Conservation (phyloP, 176 grass and related monocot genomes). For the Typha latifolia region DNA sequence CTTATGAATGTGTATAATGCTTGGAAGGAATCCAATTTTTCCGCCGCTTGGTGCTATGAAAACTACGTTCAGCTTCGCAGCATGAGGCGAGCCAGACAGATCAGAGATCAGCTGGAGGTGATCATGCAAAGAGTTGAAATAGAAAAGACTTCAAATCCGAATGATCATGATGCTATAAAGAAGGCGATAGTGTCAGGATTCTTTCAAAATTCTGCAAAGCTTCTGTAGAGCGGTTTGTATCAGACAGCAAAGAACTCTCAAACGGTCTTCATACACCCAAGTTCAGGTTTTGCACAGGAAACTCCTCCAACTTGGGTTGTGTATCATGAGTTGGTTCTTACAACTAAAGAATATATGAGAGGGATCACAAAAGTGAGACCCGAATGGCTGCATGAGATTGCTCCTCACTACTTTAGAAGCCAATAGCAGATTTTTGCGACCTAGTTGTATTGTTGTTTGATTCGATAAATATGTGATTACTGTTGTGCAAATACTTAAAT, state of each 20-base stretch:
- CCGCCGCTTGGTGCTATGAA: conserved; percentile 34
- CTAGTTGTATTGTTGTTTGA: too few relatives aligned
- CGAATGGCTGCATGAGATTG: too few relatives aligned
- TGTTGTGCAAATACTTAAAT: too few relatives aligned
- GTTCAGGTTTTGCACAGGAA: conserved; percentile 31
- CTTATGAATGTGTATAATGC: conserved; percentile 55
- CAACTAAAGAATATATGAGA: conserved; percentile 42
- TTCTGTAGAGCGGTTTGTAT: conserved; percentile 30
- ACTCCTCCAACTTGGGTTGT: conserved; percentile 25
- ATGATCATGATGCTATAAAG: conserved; percentile 21
- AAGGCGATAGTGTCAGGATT: conserved; percentile 38
- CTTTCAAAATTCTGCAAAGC: conserved; percentile 37
- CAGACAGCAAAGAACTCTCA: conserved; percentile 30
- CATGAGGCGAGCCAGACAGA: conserved; percentile 34
- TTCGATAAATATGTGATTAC: too few relatives aligned
- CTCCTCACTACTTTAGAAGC: too few relatives aligned
- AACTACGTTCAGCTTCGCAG: conserved; percentile 44
- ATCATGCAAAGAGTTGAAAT: conserved; percentile 56
- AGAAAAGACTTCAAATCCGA: conserved; percentile 14
- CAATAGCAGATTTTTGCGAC: too few relatives aligned
- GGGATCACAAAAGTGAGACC: conserved; percentile 45
- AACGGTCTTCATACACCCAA: conserved; percentile 41
- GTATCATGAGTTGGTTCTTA: conserved; percentile 51
- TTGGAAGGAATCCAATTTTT: conserved; percentile 32
- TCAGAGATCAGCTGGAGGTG: conserved; percentile 41